Base-by-base conservation (phyloP, 202 grass and related monocot genomes). In the Zizania palustris region DNA sequence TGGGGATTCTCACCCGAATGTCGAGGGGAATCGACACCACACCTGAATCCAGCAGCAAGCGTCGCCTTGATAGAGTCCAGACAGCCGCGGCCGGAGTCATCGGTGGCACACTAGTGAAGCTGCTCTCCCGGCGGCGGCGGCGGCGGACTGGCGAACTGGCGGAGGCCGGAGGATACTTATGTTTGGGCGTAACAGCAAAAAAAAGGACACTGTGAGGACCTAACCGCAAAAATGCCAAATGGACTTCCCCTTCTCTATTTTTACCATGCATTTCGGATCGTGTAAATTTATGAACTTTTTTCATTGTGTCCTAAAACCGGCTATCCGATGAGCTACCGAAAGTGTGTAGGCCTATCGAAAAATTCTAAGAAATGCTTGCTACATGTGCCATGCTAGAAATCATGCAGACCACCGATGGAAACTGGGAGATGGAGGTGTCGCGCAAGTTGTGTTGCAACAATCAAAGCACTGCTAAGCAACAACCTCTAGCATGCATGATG, bases 351-450 rank as follows among this genome's bases (percentile, higher is more conserved):
- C 19, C 72, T 21, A 53, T 18, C 34, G 7, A 33, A 42, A 75
- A 83, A 51, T 83, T 64, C 45, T 5, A 9, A 15, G 22, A 63
- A 77, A 77, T 56, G 39, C 15, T 6, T 22, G 33, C 40, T 42
- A 5, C 72, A 63, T 72, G 61, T 83, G 72, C 13, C 7, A 7
- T 76, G 58, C 48, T 48, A 21, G 15, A 71, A 44, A 76, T 28
- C 72, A 43, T 44, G 48, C 22, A 57, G 63, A 69, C 42, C 4
- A 28, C 28, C 28, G 28, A 28, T 28, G 28, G 28, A 28, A 28
- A 28, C 28, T 28, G 28, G 28, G 28, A 28, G 28, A 28, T 28
- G 28, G 28, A 28, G 28, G 1, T 28, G 28, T 28, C 28, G 28
- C 2, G 28, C 28, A 28, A 28, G 1, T 28, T 28, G 28, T 28